These are phyloP conservation scores for Skeletonema marinoi DNA, from an alignment of 108 stramenopile species.

Conservation along the genomic window DNA sequence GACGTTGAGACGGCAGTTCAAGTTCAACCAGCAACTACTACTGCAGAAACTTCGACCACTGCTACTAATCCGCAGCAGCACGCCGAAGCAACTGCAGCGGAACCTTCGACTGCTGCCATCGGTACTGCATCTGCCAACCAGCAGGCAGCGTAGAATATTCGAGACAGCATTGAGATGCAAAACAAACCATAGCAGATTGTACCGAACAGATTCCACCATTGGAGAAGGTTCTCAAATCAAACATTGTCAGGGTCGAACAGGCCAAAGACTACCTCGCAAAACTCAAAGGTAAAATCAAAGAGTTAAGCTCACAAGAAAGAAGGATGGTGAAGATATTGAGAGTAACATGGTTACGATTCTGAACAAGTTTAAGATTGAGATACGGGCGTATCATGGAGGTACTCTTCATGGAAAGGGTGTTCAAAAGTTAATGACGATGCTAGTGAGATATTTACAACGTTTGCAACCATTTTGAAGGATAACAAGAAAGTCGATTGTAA, in stretches of 20 bases:
- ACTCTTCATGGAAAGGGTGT: conserved; percentile 15
- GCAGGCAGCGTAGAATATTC: too few relatives aligned
- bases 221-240: not conserved
- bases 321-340: not conserved
- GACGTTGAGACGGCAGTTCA: too few relatives aligned
- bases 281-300: not conserved
- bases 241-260: not conserved
- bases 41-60: too few relatives aligned
- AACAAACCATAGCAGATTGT: too few relatives aligned
- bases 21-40: too few relatives aligned
- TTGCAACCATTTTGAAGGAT: conserved; percentile 19
- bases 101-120: too few relatives aligned
- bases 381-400: conserved; percentile 9
- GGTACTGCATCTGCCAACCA: too few relatives aligned
- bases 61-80: too few relatives aligned
- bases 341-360: not conserved
- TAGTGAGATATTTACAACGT: not conserved
- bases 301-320: not conserved
- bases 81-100: too few relatives aligned
- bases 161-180: too few relatives aligned
- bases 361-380: not conserved
- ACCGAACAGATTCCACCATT: not conserved
- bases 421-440: conserved; percentile 12
- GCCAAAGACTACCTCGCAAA: not conserved
- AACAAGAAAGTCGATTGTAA: conserved; percentile 1